phyloP scores from a whole-genome alignment of 768 basidiomycete species.

The Tubosaeta brunneosetosa region DNA sequence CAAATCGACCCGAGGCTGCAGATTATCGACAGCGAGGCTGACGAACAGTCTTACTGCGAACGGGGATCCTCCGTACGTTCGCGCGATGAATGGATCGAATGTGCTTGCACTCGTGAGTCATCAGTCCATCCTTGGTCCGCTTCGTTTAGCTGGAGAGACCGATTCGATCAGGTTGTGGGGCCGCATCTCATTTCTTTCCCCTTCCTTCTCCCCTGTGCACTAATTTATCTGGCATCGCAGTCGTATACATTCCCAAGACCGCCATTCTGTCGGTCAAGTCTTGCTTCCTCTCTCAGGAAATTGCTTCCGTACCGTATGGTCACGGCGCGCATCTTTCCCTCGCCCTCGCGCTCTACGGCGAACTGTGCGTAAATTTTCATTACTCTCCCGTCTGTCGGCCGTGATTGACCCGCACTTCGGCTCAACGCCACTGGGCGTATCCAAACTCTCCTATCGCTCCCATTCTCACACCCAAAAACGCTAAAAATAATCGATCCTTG shows the following conservation, averaged over 20 bases:
- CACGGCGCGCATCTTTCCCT: constrained; percentile 57
- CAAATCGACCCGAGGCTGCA: constrained; percentile 44
- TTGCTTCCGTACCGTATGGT: constrained; percentile 48
- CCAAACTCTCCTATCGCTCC: neutral
- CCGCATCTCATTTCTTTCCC: no score
- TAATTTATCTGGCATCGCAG: constrained; percentile 30
- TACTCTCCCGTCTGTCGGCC: neutral
- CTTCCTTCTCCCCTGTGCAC: no score
- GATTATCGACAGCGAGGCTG: constrained; percentile 20
- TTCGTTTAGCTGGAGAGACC: neutral
- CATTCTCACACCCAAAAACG: constrained; percentile 10
- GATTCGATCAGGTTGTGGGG: neutral
- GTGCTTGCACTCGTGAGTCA: constrained; percentile 25
- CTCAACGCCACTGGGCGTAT: constrained; percentile 9
- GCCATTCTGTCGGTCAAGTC: constrained; percentile 59
- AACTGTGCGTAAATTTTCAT: constrained; percentile 46
- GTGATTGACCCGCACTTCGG: constrained; percentile 10
- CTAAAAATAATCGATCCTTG: constrained; percentile 17
- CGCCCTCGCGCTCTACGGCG: constrained; percentile 58
- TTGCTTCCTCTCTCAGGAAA: constrained; percentile 42
- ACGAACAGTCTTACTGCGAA: neutral
- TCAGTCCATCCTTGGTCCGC: no score
- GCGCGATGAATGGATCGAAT: constrained; percentile 20
- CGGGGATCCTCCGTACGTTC: constrained; percentile 23
- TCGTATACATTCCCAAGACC: constrained; percentile 60